Percentiles rank a stretch among this genome's conserved stretches.
phyloP scores from a whole-genome alignment of 805 yeast species.

The Candida patagonica region DNA sequence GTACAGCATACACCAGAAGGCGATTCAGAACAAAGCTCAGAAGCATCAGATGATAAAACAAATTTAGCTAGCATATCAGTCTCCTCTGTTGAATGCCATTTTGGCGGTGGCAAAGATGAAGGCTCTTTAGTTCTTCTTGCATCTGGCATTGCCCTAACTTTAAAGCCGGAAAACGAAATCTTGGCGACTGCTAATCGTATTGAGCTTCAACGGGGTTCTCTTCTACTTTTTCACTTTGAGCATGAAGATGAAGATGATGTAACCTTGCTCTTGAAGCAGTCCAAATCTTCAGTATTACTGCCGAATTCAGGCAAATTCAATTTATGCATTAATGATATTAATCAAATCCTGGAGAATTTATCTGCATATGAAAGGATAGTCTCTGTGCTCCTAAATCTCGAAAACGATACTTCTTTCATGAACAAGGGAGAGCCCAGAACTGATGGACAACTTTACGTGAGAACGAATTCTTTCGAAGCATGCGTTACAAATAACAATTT shows the following conservation, averaged over 20 bases:
- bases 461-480: not conserved
- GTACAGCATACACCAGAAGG: not conserved
- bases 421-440: not conserved
- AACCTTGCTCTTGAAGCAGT: conserved; percentile 2
- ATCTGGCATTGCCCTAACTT: no score
- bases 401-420: no score
- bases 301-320: conserved; percentile 6
- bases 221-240: not conserved
- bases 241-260: conserved; percentile 8
- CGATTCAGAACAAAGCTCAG: not conserved
- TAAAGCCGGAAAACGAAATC: no score
- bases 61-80: no score
- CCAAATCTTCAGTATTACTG: conserved; percentile 1
- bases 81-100: no score
- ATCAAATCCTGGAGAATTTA: not conserved
- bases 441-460: not conserved
- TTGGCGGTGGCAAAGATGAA: no score
- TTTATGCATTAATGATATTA: conserved; percentile 1
- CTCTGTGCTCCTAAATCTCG: not conserved
- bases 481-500: not conserved
- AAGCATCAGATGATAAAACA: not conserved
- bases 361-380: not conserved
- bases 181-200: no score
- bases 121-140: no score
- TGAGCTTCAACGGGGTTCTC: not conserved